Percentiles rank a stretch among this genome's conserved stretches.
Evolutionary conservation across 257 asterid species (phyloP).

Genomic region (Haberlea rhodopensis): DNA sequence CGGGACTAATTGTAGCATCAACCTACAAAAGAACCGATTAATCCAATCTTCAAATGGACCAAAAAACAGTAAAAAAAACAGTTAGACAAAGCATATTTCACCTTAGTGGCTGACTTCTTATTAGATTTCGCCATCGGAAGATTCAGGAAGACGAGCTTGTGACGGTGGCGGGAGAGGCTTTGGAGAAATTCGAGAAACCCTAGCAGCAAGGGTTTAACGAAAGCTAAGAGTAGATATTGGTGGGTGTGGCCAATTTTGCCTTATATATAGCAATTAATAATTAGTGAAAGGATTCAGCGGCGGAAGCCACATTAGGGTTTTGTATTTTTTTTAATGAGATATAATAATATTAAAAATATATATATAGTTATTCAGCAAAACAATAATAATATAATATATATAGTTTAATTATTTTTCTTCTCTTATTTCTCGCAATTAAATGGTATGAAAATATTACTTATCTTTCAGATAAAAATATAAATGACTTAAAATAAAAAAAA

Average conservation of each 20-base stretch:
- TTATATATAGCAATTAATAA: too few species aligned
- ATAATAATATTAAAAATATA: too few species aligned
- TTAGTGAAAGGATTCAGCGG: background rate
- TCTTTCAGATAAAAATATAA: too few species aligned
- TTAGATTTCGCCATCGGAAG: background rate
- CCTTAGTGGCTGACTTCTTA: background rate
- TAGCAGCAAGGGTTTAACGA: background rate
- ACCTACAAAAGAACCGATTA: conserved; percentile 24
- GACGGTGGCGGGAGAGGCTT: background rate
- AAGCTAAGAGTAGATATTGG: background rate
- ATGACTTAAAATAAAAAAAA: too few species aligned
- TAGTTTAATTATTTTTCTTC: too few species aligned
- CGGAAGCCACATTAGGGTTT: background rate
- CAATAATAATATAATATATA: too few species aligned
- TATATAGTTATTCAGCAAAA: too few species aligned
- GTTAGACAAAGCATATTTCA: background rate
- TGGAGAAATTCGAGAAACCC: background rate
- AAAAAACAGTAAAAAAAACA: background rate
- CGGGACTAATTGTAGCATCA: conserved; percentile 33
- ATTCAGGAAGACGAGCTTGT: background rate
- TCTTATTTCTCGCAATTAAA: too few species aligned
- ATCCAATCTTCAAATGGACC: background rate
- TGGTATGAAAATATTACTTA: too few species aligned
- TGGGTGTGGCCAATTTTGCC: background rate
- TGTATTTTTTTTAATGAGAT: too few species aligned